Conservation (phyloP, 2,329 filamentous ascomycete species). For the Phaeosphaeriaceae sp. region DNA sequence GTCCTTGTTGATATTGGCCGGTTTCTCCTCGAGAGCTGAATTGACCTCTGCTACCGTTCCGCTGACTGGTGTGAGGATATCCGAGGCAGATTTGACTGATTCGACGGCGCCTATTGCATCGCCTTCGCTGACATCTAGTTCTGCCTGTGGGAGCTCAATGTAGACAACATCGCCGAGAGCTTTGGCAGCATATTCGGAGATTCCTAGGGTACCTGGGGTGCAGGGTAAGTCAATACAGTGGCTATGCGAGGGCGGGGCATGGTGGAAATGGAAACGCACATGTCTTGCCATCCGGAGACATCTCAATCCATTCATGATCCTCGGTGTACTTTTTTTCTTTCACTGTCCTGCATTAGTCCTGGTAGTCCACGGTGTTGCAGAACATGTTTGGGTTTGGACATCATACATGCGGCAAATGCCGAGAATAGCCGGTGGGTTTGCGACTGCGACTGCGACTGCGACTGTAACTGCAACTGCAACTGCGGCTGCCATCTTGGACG, state of each 20-base stretch:
- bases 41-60: slow-evolving; percentile 82
- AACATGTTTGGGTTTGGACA: neutral
- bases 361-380: slow-evolving; percentile 6
- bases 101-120: slow-evolving; percentile 94
- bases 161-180: slow-evolving; percentile 96
- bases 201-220: slow-evolving; percentile 72
- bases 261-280: slow-evolving; percentile 55
- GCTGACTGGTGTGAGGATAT: slow-evolving; percentile 87
- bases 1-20: slow-evolving; percentile 84
- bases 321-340: slow-evolving; percentile 86
- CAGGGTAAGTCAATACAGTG: too few relatives aligned
- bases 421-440: slow-evolving; percentile 47
- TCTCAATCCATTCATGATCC: slow-evolving; percentile 98
- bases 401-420: slow-evolving; percentile 44
- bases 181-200: slow-evolving; percentile 89
- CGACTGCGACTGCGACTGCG: too few relatives aligned
- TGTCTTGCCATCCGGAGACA: slow-evolving; percentile 80
- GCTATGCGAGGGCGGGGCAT: slow-evolving; percentile 1
- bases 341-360: slow-evolving; percentile 52
- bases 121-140: slow-evolving; percentile 72
- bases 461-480: slow-evolving; percentile 26
- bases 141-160: slow-evolving; percentile 84
- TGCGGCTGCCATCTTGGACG: slow-evolving; percentile 36
- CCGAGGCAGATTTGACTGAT: slow-evolving; percentile 97
- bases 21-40: slow-evolving; percentile 78